Evolutionary conservation across 2,329 filamentous ascomycete species (phyloP).

Genomic region (Aspergillus puulaauensis): DNA sequence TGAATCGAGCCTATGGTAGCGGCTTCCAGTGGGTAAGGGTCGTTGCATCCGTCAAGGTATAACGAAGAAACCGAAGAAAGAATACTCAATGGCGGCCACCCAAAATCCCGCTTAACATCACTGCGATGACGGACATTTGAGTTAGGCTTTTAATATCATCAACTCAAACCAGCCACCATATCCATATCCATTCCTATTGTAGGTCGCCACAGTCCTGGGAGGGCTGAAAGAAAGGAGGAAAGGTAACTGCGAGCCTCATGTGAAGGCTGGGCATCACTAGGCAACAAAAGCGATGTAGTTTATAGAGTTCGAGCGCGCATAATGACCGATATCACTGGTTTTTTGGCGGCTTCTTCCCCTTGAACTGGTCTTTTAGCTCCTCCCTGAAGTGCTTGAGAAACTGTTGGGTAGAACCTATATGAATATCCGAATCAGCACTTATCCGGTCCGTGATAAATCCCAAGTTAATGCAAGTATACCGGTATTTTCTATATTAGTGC

Average conservation of each 20-base stretch:
- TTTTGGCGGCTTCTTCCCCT: constrained; percentile 36
- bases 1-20: neutral
- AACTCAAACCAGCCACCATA: neutral
- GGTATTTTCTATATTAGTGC: constrained; percentile 40
- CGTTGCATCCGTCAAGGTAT: neutral
- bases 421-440: constrained; percentile 3
- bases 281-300: constrained; percentile 1
- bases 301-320: constrained; percentile 4
- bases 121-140: neutral
- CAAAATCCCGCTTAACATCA: neutral
- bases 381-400: constrained; percentile 44
- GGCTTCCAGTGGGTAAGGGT: neutral
- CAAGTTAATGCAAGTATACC: constrained; percentile 21
- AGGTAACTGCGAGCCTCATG: neutral
- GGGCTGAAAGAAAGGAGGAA: neutral
- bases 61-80: neutral
- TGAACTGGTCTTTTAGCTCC: constrained; percentile 43
- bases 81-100: neutral
- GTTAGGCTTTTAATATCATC: neutral
- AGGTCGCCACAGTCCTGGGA: neutral
- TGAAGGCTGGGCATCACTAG: neutral
- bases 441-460: constrained; percentile 1
- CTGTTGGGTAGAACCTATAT: constrained; percentile 27
- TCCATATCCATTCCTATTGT: neutral
- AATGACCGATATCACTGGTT: constrained; percentile 21